A percentile compares a stretch with the other conserved stretches of the same genome.
Conservation (phyloP, 306 rosid genomes). For the Cucurbita argyrosperma region DNA sequence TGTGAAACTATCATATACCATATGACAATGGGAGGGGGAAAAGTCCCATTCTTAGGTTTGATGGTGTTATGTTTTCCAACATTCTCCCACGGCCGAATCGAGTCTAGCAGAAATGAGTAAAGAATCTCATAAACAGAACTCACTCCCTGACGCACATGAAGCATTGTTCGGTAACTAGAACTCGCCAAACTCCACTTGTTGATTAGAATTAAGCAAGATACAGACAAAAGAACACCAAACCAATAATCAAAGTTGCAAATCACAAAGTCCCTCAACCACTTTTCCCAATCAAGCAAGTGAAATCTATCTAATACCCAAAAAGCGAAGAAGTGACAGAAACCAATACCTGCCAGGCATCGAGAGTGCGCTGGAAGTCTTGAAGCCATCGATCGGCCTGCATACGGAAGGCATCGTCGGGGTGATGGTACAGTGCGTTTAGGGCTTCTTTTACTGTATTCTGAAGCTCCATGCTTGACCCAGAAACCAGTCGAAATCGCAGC, state of each 20-base stretch:
- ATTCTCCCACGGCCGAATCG: background rate
- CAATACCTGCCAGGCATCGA: conserved; percentile 98
- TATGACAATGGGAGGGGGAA: background rate
- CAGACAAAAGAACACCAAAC: background rate
- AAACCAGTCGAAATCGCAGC: conserved; percentile 2
- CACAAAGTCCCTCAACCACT: background rate
- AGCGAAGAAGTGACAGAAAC: conserved; percentile 6
- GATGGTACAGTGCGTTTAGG: conserved; percentile 98
- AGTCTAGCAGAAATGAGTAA: background rate
- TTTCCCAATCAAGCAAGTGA: background rate
- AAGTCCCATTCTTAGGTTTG: background rate
- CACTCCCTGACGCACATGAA: background rate
- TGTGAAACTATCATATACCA: background rate
- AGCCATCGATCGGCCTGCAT: conserved; percentile 97
- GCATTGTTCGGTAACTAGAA: background rate
- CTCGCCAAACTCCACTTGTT: background rate
- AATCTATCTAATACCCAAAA: background rate
- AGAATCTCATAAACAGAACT: background rate
- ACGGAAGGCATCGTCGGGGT: conserved; percentile 80
- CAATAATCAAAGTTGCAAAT: background rate
- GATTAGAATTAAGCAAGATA: background rate
- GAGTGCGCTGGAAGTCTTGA: conserved; percentile 83
- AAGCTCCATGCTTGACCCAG: conserved; percentile 63
- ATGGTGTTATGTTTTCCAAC: background rate
- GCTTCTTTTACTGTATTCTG: conserved; percentile 91